phyloP scores from a whole-genome alignment of 192 early-diverging fungal genomes.

The Podila verticillata region DNA sequence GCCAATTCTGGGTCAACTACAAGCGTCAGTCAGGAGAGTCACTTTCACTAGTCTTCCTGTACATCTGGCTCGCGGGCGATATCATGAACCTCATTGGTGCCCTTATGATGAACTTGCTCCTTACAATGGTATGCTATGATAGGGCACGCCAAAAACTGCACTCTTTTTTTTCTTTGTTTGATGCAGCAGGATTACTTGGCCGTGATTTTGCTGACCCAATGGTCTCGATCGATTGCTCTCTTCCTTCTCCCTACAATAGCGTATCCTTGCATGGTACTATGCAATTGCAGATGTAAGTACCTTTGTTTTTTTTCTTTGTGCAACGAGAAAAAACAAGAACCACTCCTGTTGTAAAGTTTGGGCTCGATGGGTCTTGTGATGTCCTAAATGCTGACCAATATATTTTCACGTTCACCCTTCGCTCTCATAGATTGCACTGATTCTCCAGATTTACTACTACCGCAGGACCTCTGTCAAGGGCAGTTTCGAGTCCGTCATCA shows the following conservation, averaged over 20 bases:
- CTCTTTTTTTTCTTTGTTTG: not conserved
- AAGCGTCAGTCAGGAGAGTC: constrained; percentile 79
- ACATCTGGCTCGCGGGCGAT: constrained; percentile 84
- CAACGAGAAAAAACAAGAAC: not conserved
- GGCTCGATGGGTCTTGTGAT: not conserved
- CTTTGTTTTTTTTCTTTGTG: not conserved
- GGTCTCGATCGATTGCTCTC: constrained; percentile 13
- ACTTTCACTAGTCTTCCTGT: constrained; percentile 74
- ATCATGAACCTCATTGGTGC: constrained; percentile 78
- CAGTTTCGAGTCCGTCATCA: constrained; percentile 50
- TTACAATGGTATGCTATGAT: constrained; percentile 66
- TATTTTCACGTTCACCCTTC: not conserved
- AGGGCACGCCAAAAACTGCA: not conserved
- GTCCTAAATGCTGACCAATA: too few species aligned
- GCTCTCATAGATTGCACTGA: constrained; percentile 50
- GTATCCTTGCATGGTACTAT: constrained; percentile 75
- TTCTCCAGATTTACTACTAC: constrained; percentile 76
- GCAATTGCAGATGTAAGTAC: constrained; percentile 70
- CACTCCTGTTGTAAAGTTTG: constrained; percentile 56
- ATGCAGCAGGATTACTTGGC: not conserved
- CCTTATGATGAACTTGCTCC: constrained; percentile 73
- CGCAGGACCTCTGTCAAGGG: constrained; percentile 39
- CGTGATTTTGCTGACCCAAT: not conserved
- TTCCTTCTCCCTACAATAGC: constrained; percentile 29
- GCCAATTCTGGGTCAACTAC: constrained; percentile 84